Evolutionary conservation across 306 rosid species (phyloP), one percentile per base, ranked within the genome.

Genomic region (Fragaria vesca): DNA sequence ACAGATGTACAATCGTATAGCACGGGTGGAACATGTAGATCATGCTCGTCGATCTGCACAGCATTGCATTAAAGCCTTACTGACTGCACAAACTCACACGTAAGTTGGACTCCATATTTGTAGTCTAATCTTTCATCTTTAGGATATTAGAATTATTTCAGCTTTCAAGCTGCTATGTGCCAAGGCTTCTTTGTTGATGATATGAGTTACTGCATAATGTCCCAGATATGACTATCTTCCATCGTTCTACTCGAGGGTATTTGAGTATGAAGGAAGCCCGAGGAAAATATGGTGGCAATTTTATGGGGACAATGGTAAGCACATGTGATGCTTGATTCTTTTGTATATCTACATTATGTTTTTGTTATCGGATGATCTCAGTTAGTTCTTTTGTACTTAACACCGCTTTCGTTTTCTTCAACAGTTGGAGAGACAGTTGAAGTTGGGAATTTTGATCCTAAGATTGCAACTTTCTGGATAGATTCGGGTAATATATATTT

Each of bases 221-320:
- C 82, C 58, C 88, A 91, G 97, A 77, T 95, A 95, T 73, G 99
- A 93, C 77, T 95, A 95, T 83, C 97, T 95, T 83, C 97, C 99
- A 32, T 87, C 89, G 80, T 93, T 95, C 79, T 95, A 93, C 89
- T 95, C 94, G 13, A 89, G 99, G 86, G 93, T 93, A 70, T 93
- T 95, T 85, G 99, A 95, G 78, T 91, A 87, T 62, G 97, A 95
- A 89, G 97, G 97, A 72, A 91, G 93, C 84, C 78, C 86, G 30
- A 90, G 97, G 83, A 95, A 90, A 89, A 83, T 95, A 66, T 93
- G 96, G 97, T 95, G 97, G 97, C 99, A 95, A 85, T 95, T 93
- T 83, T 93, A 85, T 3, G 97, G 98, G 68, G 97, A 93, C 86
- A 93, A 86, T 62, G 93, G 97, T 95, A 82, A 79, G 52, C 80